Conservation (phyloP, 768 basidiomycete species). For the Russula compacta region DNA sequence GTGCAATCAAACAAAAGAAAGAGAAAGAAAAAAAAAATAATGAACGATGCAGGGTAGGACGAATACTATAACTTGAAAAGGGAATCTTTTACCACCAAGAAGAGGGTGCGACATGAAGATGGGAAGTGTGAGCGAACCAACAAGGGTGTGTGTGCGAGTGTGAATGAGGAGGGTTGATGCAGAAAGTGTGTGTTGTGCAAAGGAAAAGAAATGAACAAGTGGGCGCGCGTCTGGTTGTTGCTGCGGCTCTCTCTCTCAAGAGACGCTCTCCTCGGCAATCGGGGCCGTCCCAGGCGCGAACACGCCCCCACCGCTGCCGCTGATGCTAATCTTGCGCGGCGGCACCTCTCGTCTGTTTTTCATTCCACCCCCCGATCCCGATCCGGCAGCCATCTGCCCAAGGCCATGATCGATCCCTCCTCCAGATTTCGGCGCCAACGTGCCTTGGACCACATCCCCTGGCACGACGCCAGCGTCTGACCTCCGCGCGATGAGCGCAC, state of each 20-base stretch:
- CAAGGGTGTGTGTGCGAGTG: not conserved
- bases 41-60: not conserved
- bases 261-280: conserved; percentile 22
- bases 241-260: not conserved
- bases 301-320: conserved; percentile 25
- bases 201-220: not conserved
- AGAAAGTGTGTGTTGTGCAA: not conserved
- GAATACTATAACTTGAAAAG: not conserved
- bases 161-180: not conserved
- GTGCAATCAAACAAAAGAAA: not conserved
- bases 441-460: conserved; percentile 22
- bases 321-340: conserved; percentile 27
- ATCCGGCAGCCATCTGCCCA: conserved; percentile 17
- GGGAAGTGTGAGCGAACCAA: conserved; percentile 1
- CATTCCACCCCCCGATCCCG: conserved; percentile 22
- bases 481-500: conserved; percentile 79
- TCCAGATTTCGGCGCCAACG: conserved; percentile 10
- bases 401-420: conserved; percentile 13
- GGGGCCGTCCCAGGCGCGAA: conserved; percentile 19
- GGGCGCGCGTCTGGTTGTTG: not conserved
- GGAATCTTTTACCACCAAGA: not conserved
- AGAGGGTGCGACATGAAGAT: not conserved
- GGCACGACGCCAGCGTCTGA: conserved; percentile 29
- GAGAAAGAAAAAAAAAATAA: not conserved
- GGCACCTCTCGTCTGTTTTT: conserved; percentile 25